phyloP scores from a whole-genome alignment of 495 filamentous ascomycete species.

The Glonium stellatum region DNA sequence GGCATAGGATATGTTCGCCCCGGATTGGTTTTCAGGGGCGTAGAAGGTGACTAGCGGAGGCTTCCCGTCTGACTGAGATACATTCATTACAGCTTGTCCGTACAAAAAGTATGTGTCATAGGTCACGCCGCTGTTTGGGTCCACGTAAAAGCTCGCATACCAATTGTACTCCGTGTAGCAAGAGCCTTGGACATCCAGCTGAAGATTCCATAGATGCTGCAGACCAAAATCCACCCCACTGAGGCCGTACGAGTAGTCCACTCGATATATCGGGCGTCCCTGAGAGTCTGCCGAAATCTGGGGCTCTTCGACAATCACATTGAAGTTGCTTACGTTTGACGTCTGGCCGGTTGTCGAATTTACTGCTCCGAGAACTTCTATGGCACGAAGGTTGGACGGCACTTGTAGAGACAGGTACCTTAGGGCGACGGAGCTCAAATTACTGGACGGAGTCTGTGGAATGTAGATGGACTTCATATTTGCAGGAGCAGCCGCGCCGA shows the following conservation, averaged over 20 bases:
- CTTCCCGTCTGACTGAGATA: neutral
- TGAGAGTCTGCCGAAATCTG: conserved; percentile 7
- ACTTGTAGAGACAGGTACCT: neutral
- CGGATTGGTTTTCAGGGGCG: conserved; percentile 18
- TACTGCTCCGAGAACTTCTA: neutral
- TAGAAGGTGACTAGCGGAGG: conserved; percentile 1
- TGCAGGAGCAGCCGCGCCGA: conserved; percentile 15
- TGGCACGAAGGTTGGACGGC: neutral
- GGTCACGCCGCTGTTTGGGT: neutral
- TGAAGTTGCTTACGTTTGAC: conserved; percentile 7
- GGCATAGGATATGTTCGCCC: conserved; percentile 31
- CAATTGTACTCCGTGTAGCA: neutral
- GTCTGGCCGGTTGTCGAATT: neutral
- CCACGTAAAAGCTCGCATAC: neutral
- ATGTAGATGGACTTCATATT: neutral
- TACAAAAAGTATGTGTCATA: neutral
- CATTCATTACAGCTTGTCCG: neutral
- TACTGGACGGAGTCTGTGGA: conserved; percentile 1
- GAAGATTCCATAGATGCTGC: conserved; percentile 13
- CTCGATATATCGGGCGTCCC: conserved; percentile 19
- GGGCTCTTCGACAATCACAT: conserved; percentile 9
- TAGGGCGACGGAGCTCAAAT: neutral
- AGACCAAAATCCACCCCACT: conserved; percentile 36
- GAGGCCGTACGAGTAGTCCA: conserved; percentile 34
- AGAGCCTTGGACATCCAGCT: neutral